Evolutionary conservation across 2,329 filamentous ascomycete genomes (phyloP), one percentile per base, ranked within the genome.

Genomic region (Rutstroemia sp.): DNA sequence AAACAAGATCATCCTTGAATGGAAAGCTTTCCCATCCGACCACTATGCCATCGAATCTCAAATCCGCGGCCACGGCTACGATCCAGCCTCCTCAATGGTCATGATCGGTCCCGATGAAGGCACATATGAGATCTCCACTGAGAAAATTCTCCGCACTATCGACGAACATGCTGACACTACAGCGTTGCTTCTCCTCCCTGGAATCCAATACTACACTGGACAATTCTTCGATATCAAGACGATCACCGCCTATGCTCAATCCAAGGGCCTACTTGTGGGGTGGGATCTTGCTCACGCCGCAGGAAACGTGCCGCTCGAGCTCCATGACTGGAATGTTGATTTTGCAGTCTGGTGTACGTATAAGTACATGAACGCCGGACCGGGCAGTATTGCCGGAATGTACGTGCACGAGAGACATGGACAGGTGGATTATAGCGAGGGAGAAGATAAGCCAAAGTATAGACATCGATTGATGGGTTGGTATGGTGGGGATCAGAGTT

Each of bases 281-380:
- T 96, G 90, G 90, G 91, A 95, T 68, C 83, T 94, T 25, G 91
- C 91, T 0, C 90, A 95, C 70, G 89, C 89, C 0, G 88, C 82
- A 21, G 91, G 91, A 34, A 96, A 96, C 67, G 88, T 95, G 2
- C 83, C 87, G 42, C 72, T 96, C 17, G 73, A 77, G 57, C 77
- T 96, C 19, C 90, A 95, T 71, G 88, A 92, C 64, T 96, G 91
- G 91, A 80, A 88, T 63, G 89, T 95, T 37, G 91, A 96, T 70
- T 95, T 95, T 66, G 91, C 92, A 16, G 88, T 82, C 54, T 96
- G 91, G 91, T 96, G 91, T 72, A 92, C 86, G 17, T 96, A 96
- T 78, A 96, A 96, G 74, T 96, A 96, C 73, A 80, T 95, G 69
- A 95, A 95, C 68, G 84, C 85, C 25, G 91, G 91, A 0, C 89